Conservation (phyloP, 2,329 filamentous ascomycete species). For the Lachnellula subtilissima region DNA sequence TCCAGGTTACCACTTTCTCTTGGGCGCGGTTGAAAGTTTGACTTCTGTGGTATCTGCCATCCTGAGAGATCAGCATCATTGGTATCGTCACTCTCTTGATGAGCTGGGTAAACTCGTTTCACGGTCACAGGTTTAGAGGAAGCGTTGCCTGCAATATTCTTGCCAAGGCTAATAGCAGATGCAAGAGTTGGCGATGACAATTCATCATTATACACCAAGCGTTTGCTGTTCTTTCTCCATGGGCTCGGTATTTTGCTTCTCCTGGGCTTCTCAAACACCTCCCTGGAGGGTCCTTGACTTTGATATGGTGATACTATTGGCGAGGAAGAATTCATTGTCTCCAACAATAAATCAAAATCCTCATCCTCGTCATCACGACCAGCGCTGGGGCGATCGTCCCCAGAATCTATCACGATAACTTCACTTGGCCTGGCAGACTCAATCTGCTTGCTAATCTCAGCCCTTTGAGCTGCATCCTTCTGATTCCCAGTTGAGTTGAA, state of each 20-base stretch:
- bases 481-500: constrained; percentile 12
- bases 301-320: constrained; percentile 10
- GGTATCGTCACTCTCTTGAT: constrained; percentile 3
- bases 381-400: constrained; percentile 10
- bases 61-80: constrained; percentile 21
- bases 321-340: constrained; percentile 31
- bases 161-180: constrained; percentile 3
- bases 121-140: constrained; percentile 13
- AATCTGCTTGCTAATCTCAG: constrained; percentile 23
- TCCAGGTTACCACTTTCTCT: constrained; percentile 20
- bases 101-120: constrained; percentile 1
- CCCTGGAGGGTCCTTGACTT: constrained; percentile 8
- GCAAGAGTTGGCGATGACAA: constrained; percentile 15
- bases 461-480: constrained; percentile 24
- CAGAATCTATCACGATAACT: constrained; percentile 26
- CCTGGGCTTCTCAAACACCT: constrained; percentile 23
- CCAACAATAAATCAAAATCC: constrained; percentile 29
- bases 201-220: constrained; percentile 30
- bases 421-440: constrained; percentile 14
- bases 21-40: constrained; percentile 28
- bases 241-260: constrained; percentile 30
- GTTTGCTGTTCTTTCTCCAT: constrained; percentile 30
- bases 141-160: background rate
- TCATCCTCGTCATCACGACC: constrained; percentile 24
- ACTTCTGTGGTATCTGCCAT: constrained; percentile 29